Evolutionary conservation across 176 grass and related monocot species (phyloP).

Genomic region (Thalia dealbata): DNA sequence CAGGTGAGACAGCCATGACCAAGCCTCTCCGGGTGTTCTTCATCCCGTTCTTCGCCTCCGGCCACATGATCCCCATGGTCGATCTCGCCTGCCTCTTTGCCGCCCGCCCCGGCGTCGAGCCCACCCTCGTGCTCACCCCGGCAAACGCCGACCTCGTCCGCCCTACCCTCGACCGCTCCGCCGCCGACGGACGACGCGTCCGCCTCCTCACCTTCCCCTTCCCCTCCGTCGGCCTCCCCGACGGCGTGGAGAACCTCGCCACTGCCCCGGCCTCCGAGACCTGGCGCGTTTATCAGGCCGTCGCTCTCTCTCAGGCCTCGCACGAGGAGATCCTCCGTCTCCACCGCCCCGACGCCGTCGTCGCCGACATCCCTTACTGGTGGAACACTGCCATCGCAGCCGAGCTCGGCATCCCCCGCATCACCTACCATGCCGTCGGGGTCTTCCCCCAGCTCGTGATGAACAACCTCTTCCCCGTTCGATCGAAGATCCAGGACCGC

Average conservation of each 20-base stretch:
- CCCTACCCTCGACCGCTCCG: slow-evolving; percentile 9
- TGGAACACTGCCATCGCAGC: slow-evolving; percentile 20
- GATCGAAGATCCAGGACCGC: slow-evolving; percentile 25
- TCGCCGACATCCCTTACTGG: slow-evolving; percentile 22
- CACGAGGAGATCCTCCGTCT: slow-evolving; percentile 12
- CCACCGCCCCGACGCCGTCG: slow-evolving; percentile 26
- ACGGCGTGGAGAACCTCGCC: slow-evolving; percentile 26
- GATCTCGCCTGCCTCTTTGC: slow-evolving; percentile 57
- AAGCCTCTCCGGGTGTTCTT: slow-evolving; percentile 53
- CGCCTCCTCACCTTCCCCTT: slow-evolving; percentile 14
- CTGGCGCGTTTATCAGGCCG: slow-evolving; percentile 25
- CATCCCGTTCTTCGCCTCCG: slow-evolving; percentile 50
- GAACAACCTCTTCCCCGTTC: slow-evolving; percentile 39
- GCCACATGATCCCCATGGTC: slow-evolving; percentile 65
- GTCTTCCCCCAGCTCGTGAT: slow-evolving; percentile 30
- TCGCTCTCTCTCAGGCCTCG: background rate
- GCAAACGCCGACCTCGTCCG: slow-evolving; percentile 28
- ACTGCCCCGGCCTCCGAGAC: slow-evolving; percentile 12
- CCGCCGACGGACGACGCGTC: background rate
- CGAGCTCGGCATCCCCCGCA: slow-evolving; percentile 22
- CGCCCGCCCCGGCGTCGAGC: slow-evolving; percentile 11
- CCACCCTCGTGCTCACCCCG: slow-evolving; percentile 44
- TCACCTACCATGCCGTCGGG: slow-evolving; percentile 23
- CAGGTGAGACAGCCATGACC: background rate
- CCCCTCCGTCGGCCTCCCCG: slow-evolving; percentile 22